Conservation (phyloP, 345 rosid species). For the Rhodamnia argentea region DNA sequence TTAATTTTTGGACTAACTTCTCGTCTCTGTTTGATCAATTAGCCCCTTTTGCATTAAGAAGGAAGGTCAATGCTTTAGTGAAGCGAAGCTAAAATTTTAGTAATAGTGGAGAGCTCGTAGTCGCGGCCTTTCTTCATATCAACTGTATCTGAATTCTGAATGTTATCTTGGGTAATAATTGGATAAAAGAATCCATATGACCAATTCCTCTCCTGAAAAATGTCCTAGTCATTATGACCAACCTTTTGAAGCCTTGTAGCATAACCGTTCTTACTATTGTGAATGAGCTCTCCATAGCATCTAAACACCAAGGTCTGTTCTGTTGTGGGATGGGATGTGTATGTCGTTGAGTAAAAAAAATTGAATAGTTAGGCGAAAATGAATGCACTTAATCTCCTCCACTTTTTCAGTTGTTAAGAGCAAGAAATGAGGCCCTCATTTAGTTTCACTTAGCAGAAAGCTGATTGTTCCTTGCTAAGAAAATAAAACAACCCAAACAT, state of each 20-base stretch:
- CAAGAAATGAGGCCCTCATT: background rate
- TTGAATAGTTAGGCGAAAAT: background rate
- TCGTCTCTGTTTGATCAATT: background rate
- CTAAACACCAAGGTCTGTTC: background rate
- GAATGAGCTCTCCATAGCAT: background rate
- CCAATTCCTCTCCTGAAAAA: background rate
- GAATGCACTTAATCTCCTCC: background rate
- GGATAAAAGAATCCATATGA: background rate
- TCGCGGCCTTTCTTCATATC: background rate
- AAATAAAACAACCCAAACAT: background rate
- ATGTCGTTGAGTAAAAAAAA: background rate
- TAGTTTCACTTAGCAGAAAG: background rate
- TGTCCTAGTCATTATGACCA: background rate
- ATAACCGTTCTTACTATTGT: background rate
- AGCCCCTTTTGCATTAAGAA: background rate
- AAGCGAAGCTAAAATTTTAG: background rate
- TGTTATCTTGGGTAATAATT: background rate
- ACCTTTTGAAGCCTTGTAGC: background rate
- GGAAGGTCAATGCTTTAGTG: background rate
- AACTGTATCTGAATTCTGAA: background rate
- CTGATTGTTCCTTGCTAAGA: background rate
- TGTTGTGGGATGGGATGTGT: background rate
- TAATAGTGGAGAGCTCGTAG: background rate
- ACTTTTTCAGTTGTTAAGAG: background rate
- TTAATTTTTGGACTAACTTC: background rate